A percentile compares a stretch with the other conserved stretches of the same genome.
These are phyloP conservation scores for Peniophora sp. DNA, from an alignment of 1,284 basidiomycete genomes.

Conservation along the genomic window DNA sequence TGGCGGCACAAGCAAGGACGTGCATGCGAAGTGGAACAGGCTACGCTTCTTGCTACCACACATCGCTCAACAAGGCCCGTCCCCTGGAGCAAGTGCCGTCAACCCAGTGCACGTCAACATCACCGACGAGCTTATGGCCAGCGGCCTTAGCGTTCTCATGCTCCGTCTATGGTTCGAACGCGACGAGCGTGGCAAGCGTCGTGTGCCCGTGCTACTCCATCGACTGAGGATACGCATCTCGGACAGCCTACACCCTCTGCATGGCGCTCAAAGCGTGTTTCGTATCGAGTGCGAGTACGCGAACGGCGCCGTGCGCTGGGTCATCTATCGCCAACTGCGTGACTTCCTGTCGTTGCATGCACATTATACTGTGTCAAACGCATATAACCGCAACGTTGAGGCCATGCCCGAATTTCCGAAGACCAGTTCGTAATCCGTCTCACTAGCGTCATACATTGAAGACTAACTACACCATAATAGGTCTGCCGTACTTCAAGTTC, in stretches of 20 bases:
- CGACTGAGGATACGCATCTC: constrained; percentile 79
- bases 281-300: constrained; percentile 96
- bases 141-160: constrained; percentile 78
- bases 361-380: constrained; percentile 86
- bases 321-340: constrained; percentile 89
- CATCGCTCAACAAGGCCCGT: constrained; percentile 23
- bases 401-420: constrained; percentile 89
- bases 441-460: neutral
- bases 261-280: constrained; percentile 77
- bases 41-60: constrained; percentile 60
- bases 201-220: constrained; percentile 85
- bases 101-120: constrained; percentile 59
- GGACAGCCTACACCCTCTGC: constrained; percentile 78
- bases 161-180: constrained; percentile 87
- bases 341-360: constrained; percentile 91
- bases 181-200: constrained; percentile 80
- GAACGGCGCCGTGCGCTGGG: constrained; percentile 92
- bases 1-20: constrained; percentile 4
- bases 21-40: constrained; percentile 44
- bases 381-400: constrained; percentile 63
- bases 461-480: constrained; percentile 30
- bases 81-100: constrained; percentile 38
- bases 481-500: constrained; percentile 85
- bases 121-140: constrained; percentile 78
- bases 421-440: constrained; percentile 45